phyloP scores from a whole-genome alignment of 768 basidiomycete species.

The Suillus brevipes region DNA sequence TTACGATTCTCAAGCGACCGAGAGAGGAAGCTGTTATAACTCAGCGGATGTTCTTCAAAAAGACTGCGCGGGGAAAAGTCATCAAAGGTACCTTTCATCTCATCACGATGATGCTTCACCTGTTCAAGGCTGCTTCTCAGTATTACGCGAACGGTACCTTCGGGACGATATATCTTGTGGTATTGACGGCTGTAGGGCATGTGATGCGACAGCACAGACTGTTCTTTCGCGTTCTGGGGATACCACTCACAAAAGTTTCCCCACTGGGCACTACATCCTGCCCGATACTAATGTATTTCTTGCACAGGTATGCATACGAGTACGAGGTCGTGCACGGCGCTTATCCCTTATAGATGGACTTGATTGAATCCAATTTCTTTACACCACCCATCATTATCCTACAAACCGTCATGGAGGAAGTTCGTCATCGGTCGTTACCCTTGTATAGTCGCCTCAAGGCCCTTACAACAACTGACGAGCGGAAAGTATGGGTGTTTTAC shows the following conservation, averaged over 20 bases:
- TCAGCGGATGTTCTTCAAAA: slow-evolving; percentile 93
- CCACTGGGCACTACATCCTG: slow-evolving; percentile 76
- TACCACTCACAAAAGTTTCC: slow-evolving; percentile 52
- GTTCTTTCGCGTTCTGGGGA: slow-evolving; percentile 63
- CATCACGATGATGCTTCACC: not conserved
- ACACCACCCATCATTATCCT: slow-evolving; percentile 82
- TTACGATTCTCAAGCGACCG: slow-evolving; percentile 73
- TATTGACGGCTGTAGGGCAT: slow-evolving; percentile 64
- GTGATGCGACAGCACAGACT: slow-evolving; percentile 42
- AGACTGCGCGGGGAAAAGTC: slow-evolving; percentile 91
- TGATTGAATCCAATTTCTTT: slow-evolving; percentile 79
- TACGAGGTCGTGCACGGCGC: not conserved
- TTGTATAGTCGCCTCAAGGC: slow-evolving; percentile 90
- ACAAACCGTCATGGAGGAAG: slow-evolving; percentile 96
- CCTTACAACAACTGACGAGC: slow-evolving; percentile 82
- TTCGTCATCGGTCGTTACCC: slow-evolving; percentile 90
- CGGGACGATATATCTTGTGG: slow-evolving; percentile 84
- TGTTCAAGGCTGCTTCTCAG: not conserved
- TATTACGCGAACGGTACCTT: slow-evolving; percentile 87
- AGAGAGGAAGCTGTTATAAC: slow-evolving; percentile 38
- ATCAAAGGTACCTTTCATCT: slow-evolving; percentile 67
- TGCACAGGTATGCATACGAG: slow-evolving; percentile 60
- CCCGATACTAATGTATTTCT: slow-evolving; percentile 97
- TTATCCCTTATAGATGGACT: slow-evolving; percentile 72
- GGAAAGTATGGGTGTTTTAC: slow-evolving; percentile 82